Percentiles rank a stretch among this genome's conserved stretches.
Evolutionary conservation across 2,329 filamentous ascomycete genomes (phyloP).

Genomic region (Didymellaceae sp.): DNA sequence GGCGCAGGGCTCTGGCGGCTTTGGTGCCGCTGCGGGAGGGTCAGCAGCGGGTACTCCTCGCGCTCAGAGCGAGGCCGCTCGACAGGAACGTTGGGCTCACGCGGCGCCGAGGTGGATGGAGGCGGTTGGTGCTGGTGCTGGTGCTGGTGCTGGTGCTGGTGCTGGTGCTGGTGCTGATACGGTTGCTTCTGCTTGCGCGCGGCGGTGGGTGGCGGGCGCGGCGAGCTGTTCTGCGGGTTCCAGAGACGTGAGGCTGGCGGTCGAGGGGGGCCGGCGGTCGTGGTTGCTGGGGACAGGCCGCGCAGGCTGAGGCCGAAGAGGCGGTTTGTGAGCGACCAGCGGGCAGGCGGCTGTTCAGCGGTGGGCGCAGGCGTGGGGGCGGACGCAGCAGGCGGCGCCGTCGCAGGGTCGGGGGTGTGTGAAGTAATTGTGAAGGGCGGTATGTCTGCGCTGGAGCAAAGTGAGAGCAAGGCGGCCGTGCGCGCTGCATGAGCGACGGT

Average conservation of each 20-base stretch:
- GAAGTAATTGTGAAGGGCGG: constrained; percentile 34
- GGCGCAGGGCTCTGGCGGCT: constrained; percentile 54
- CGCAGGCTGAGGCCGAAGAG: constrained; percentile 48
- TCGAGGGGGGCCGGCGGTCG: constrained; percentile 31
- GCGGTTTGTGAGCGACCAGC: constrained; percentile 52
- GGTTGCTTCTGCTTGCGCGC: constrained; percentile 32
- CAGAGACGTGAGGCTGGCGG: constrained; percentile 61
- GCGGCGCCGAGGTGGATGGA: constrained; percentile 12
- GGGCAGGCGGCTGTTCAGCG: constrained; percentile 35
- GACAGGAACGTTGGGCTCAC: constrained; percentile 54
- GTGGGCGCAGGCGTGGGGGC: constrained; percentile 8
- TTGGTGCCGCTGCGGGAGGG: constrained; percentile 63
- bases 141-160: constrained; percentile 32
- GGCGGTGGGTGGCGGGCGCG: constrained; percentile 50
- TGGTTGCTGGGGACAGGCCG: constrained; percentile 25
- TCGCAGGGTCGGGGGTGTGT: constrained; percentile 37
- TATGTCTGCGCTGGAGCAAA: constrained; percentile 20
- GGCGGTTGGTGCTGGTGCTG: constrained; percentile 16
- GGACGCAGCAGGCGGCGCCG: constrained; percentile 25
- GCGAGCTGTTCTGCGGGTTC: constrained; percentile 68
- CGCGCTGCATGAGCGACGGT: constrained; percentile 15
- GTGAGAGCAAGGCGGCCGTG: constrained; percentile 17
- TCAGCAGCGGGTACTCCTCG: constrained; percentile 63
- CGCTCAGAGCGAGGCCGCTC: constrained; percentile 47
- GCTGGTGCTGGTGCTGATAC: too few relatives aligned